Evolutionary conservation across 257 asterid species (phyloP).

Genomic region (Catharanthus roseus): DNA sequence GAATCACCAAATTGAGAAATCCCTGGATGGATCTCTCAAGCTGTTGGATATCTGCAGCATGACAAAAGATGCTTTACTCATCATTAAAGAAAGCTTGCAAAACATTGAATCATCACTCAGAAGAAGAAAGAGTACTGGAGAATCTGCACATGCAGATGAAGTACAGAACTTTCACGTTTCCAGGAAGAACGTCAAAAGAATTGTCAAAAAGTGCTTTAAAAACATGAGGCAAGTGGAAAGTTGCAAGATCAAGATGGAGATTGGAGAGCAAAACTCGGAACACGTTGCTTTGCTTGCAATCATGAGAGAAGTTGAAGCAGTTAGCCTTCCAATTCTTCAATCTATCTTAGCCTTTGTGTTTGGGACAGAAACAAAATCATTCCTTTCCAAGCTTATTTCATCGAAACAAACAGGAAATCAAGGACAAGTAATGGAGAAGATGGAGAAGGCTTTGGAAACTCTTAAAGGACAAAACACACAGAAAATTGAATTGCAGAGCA

Average conservation of each 20-base stretch:
- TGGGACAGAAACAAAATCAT: conserved; percentile 16
- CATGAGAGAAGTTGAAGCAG: conserved; percentile 20
- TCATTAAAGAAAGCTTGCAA: not conserved
- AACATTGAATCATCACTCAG: not conserved
- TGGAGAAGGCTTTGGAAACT: not conserved
- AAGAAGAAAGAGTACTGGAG: not conserved
- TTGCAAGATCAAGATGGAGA: not conserved
- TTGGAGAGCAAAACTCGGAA: not conserved
- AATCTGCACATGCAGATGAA: not conserved
- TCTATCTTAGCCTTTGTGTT: conserved; percentile 18
- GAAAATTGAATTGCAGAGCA: not conserved
- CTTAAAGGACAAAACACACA: not conserved
- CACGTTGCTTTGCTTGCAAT: not conserved
- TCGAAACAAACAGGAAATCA: not conserved
- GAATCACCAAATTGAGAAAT: not conserved
- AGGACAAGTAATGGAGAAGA: not conserved
- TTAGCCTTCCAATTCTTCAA: conserved; percentile 7
- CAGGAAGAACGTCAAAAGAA: conserved; percentile 9
- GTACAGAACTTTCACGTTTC: conserved; percentile 20
- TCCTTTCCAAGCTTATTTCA: conserved; percentile 28
- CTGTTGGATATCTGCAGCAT: conserved; percentile 9
- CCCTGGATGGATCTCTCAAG: conserved; percentile 1
- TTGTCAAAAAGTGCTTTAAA: not conserved
- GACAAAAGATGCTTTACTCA: not conserved
- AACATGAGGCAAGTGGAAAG: not conserved